Conservation (phyloP, 2,329 filamentous ascomycete species). For the Diaporthe sp. region DNA sequence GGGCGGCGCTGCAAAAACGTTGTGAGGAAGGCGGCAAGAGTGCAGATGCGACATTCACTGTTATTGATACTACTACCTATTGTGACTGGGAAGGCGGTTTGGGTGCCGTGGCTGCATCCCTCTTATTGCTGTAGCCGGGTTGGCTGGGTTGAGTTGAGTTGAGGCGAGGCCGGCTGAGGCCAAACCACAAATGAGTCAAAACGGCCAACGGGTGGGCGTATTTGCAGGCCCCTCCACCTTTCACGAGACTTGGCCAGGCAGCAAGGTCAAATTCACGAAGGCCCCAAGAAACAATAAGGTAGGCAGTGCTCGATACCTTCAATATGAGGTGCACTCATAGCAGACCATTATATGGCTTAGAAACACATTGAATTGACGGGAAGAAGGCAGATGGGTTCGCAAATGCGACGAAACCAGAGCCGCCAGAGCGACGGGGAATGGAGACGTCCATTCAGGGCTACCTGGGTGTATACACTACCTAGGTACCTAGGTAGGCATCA, state of each 20-base stretch:
- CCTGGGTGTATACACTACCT: background rate
- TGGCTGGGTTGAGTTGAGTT: background rate
- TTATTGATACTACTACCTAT: background rate
- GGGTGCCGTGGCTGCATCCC: background rate
- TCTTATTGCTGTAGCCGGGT: background rate
- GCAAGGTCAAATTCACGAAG: background rate
- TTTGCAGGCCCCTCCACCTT: background rate
- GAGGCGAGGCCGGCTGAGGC: background rate
- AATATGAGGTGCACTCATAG: background rate
- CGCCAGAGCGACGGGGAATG: background rate
- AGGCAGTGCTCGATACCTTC: background rate
- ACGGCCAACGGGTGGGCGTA: conserved; percentile 17
- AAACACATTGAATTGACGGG: background rate
- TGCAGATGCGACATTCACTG: conserved; percentile 6
- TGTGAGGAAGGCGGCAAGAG: background rate
- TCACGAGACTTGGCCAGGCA: background rate
- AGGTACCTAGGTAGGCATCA: background rate
- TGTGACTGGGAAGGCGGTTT: background rate
- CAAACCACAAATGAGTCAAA: conserved; percentile 36
- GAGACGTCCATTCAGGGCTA: background rate
- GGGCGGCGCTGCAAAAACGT: background rate
- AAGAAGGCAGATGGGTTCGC: background rate
- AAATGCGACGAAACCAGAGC: background rate
- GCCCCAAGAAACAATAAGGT: background rate
- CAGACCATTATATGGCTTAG: background rate